Base-by-base conservation (phyloP, 805 yeast species). In the Candida silvicultrix region DNA sequence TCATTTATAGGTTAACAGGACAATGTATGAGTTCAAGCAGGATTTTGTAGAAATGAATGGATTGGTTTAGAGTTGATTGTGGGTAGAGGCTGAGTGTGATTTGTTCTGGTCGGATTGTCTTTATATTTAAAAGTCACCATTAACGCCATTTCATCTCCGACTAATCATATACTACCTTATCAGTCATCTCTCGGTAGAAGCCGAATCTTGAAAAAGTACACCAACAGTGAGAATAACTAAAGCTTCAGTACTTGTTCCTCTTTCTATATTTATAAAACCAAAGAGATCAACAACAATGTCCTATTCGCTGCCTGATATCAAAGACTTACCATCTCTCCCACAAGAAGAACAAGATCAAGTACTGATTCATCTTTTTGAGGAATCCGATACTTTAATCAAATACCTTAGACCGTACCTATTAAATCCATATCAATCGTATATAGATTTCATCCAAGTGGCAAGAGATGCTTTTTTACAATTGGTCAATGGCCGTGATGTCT, bases 311-410 rank as follows among this genome's bases (percentile, higher is more conserved):
- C 78, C 78, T 19, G 53, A 65, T 1, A 54, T 64, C n/a, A 29
- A 48, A 2, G 21, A 31, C 47, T 2, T 12, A 41, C 0, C 56
- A 70, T 14, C 14, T 64, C 16, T 15, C 11, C 19, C 20, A 1
- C 38, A 44, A 2, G 45, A 45, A 2, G 63, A 65, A 35, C 65
- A 73, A 49, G 60, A 50, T 3, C 68, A 67, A 41, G 67, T 77
- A 0, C 58, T 84, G 32, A 76, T 74, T 47, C 50, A 49, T 32
- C 54, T 58, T 12, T 58, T 58, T 22, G 62, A 58, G 40, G 56
- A 55, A 18, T 60, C 57, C 36, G 23, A 43, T 16, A 44, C 53
- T 16, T 49, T 58, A 16, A 54, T 52, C 39, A 15, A 38, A 19
- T 53, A 55, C 19, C 50, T 58, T n/a, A 42, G 40, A 9, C 58